Percentiles rank a stretch among this genome's conserved stretches.
Evolutionary conservation across 1,139 yeast species (phyloP).

Genomic region (Diutina catenulata): DNA sequence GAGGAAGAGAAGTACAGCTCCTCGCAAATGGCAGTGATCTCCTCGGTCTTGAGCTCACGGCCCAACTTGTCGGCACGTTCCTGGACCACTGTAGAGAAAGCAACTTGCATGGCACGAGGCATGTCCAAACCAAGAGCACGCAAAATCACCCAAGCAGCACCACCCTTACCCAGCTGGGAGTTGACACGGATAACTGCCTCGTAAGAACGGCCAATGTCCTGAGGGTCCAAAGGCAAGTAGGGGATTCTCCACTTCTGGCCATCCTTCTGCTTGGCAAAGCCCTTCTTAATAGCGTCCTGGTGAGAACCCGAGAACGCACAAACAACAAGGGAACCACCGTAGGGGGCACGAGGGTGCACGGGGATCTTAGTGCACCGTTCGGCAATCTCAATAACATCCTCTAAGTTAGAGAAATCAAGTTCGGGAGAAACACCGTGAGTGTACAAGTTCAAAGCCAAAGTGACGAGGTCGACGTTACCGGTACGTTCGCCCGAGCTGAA

Average conservation of each 20-base stretch:
- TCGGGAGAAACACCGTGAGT: slow-evolving; percentile 88
- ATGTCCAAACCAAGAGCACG: slow-evolving; percentile 81
- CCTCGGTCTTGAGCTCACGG: slow-evolving; percentile 69
- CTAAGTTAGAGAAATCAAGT: slow-evolving; percentile 78
- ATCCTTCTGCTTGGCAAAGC: slow-evolving; percentile 46
- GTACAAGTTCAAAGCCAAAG: slow-evolving; percentile 84
- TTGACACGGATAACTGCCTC: slow-evolving; percentile 97
- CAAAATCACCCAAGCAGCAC: slow-evolving; percentile 94
- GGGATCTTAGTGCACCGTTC: slow-evolving; percentile 95
- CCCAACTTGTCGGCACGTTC: slow-evolving; percentile 70
- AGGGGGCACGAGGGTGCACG: slow-evolving; percentile 87
- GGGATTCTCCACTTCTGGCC: slow-evolving; percentile 69
- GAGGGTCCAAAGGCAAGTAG: slow-evolving; percentile 91
- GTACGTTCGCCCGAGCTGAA: slow-evolving; percentile 98
- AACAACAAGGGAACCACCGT: slow-evolving; percentile 93
- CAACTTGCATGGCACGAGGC: slow-evolving; percentile 86
- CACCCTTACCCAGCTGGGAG: slow-evolving; percentile 97
- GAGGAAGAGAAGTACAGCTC: slow-evolving; percentile 38
- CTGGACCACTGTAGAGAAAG: slow-evolving; percentile 80
- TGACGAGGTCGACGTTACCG: slow-evolving; percentile 92
- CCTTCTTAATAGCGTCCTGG: slow-evolving; percentile 97
- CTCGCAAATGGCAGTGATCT: slow-evolving; percentile 68
- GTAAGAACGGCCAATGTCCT: slow-evolving; percentile 91
- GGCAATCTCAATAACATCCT: slow-evolving; percentile 70
- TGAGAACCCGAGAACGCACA: slow-evolving; percentile 96